Evolutionary conservation across 75 land plant genomes (phyloP).

Genomic region (Isoetes taiwanensis): DNA sequence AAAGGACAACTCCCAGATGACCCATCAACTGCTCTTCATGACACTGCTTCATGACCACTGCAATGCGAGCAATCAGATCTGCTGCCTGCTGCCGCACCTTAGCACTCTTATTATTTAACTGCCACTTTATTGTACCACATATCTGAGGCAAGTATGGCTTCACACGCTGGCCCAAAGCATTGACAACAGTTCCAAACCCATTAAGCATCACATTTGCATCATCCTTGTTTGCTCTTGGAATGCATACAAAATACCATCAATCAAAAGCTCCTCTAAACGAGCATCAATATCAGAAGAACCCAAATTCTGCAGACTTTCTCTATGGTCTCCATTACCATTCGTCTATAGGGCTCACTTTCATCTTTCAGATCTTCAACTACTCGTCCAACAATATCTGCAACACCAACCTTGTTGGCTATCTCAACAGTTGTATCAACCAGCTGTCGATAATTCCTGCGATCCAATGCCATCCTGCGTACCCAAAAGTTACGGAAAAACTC

Average conservation of each 20-base stretch:
- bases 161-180: constrained; percentile 91
- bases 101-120: constrained; percentile 95
- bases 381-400: constrained; percentile 91
- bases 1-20: constrained; percentile 88
- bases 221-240: constrained; percentile 99
- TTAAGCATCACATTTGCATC: constrained; percentile 99
- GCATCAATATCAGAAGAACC: constrained; percentile 97
- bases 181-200: constrained; percentile 97
- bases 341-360: constrained; percentile 91
- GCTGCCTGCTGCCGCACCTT: constrained; percentile 99
- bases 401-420: constrained; percentile 97
- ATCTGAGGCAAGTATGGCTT: constrained; percentile 98
- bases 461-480: constrained; percentile 97
- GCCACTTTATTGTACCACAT: constrained; percentile 98
- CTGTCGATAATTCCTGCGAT: constrained; percentile 87
- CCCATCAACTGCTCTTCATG: constrained; percentile 95
- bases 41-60: constrained; percentile 98
- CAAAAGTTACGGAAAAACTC: constrained; percentile 88
- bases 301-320: constrained; percentile 88
- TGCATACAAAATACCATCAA: constrained; percentile 96
- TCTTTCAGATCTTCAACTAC: constrained; percentile 95
- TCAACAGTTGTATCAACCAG: constrained; percentile 96
- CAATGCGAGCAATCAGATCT: constrained; percentile 89
- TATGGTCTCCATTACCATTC: constrained; percentile 99
- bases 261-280: constrained; percentile 87